A percentile compares a stretch with the other conserved stretches of the same genome.
Conservation (phyloP, 2,329 filamentous ascomycete genomes). For the Claviceps sp. region DNA sequence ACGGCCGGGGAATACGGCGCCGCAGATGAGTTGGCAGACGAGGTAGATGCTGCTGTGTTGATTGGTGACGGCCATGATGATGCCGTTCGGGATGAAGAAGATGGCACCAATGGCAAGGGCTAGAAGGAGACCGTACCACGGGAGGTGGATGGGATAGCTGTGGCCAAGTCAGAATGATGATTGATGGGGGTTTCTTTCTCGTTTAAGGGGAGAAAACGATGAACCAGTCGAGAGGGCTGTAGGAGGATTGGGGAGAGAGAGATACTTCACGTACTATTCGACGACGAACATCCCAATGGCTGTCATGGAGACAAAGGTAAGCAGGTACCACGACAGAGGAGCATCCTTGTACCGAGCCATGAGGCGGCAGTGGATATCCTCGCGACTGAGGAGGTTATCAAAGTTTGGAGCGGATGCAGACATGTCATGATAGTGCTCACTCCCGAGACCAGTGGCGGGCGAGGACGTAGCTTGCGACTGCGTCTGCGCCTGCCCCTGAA, state of each 20-base stretch:
- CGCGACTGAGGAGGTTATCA: conserved; percentile 49
- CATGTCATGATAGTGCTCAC: conserved; percentile 11
- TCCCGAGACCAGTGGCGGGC: conserved; percentile 9
- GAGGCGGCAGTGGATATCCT: conserved; percentile 73
- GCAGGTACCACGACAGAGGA: conserved; percentile 67
- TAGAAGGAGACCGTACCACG: conserved; percentile 75
- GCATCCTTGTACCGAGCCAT: conserved; percentile 77
- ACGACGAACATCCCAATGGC: conserved; percentile 72
- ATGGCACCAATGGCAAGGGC: conserved; percentile 65
- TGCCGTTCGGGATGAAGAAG: conserved; percentile 81
- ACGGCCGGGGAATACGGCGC: conserved; percentile 67
- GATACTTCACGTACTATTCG: conserved; percentile 44
- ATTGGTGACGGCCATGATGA: conserved; percentile 87
- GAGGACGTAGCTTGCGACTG: conserved; percentile 12
- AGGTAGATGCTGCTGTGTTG: conserved; percentile 79
- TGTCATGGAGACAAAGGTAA: conserved; percentile 63
- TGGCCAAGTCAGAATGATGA: background rate
- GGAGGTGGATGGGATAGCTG: conserved; percentile 66
- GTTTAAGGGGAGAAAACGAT: too few species aligned
- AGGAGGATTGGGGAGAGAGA: background rate
- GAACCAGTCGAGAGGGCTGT: background rate
- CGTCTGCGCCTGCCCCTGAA: conserved; percentile 4
- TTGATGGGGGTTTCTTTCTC: too few species aligned
- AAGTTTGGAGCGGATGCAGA: conserved; percentile 26
- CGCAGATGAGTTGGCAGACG: conserved; percentile 75